A percentile compares a stretch with the other conserved stretches of the same genome.
These are phyloP conservation scores for Linum lewisii DNA, from an alignment of 345 rosid genomes.

Conservation along the genomic window DNA sequence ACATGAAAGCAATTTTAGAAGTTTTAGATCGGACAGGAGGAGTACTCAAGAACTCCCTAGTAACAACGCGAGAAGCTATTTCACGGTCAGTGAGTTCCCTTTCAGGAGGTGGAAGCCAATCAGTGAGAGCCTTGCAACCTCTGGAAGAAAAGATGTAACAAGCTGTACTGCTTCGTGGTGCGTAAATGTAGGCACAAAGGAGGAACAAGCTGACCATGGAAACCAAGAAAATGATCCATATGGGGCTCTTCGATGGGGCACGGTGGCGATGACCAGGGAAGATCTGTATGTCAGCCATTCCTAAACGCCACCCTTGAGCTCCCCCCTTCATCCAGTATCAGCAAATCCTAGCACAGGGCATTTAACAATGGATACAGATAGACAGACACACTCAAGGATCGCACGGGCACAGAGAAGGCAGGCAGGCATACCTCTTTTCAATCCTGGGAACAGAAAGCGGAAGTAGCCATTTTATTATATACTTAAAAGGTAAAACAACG, in stretches of 20 bases:
- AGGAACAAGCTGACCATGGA: conserved; percentile 65
- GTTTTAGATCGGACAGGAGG: conserved; percentile 42
- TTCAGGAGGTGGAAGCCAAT: conserved; percentile 93
- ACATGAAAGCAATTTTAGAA: conserved; percentile 85
- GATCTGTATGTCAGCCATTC: conserved; percentile 57
- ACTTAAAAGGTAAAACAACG: no score
- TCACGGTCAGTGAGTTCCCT: conserved; percentile 79
- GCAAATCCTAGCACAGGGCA: no score
- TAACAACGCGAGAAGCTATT: conserved; percentile 61
- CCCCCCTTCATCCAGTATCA: neutral
- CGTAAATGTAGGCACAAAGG: conserved; percentile 63
- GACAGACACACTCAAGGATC: no score
- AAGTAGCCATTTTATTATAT: no score
- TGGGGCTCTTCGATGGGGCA: conserved; percentile 58
- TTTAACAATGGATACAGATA: no score
- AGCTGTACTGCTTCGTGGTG: conserved; percentile 60
- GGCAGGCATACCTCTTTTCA: no score
- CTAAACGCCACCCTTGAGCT: conserved; percentile 55
- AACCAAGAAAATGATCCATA: conserved; percentile 69
- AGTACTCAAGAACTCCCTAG: conserved; percentile 48
- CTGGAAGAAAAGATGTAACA: conserved; percentile 73
- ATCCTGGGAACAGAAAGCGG: no score
- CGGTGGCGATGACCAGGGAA: conserved; percentile 62
- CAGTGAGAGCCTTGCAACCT: conserved; percentile 70
- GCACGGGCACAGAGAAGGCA: no score